phyloP scores from a whole-genome alignment of 345 rosid species.

The Sisymbrium irio region DNA sequence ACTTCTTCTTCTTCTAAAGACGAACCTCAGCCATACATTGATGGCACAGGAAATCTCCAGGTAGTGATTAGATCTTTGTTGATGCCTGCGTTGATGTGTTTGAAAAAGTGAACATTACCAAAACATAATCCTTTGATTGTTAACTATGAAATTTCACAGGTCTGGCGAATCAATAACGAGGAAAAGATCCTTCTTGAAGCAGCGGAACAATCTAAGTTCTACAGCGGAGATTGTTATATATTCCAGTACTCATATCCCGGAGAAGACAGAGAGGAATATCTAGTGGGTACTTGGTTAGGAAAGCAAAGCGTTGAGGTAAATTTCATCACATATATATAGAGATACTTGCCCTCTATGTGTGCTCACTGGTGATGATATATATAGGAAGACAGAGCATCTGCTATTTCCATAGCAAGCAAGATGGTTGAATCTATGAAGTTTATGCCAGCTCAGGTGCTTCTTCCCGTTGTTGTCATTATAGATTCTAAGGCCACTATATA shows the following conservation, averaged over 20 bases:
- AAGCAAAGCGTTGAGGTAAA: slow-evolving; percentile 87
- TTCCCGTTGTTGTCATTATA: slow-evolving; percentile 24
- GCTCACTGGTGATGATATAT: slow-evolving; percentile 28
- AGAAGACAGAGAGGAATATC: slow-evolving; percentile 86
- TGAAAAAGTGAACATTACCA: background rate
- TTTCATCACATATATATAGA: background rate
- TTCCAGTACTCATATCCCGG: slow-evolving; percentile 90
- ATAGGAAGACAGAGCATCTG: slow-evolving; percentile 81
- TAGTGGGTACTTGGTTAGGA: slow-evolving; percentile 95
- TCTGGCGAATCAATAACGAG: slow-evolving; percentile 76
- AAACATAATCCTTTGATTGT: background rate
- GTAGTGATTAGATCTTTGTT: slow-evolving; percentile 36
- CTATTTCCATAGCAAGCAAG: slow-evolving; percentile 68
- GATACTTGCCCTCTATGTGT: background rate
- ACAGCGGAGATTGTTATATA: slow-evolving; percentile 86
- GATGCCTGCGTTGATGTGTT: slow-evolving; percentile 3
- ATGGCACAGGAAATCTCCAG: slow-evolving; percentile 93
- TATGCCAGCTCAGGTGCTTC: slow-evolving; percentile 61
- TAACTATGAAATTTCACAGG: slow-evolving; percentile 44
- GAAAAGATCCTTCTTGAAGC: slow-evolving; percentile 74
- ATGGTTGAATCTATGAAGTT: slow-evolving; percentile 91
- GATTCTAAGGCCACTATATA: background rate
- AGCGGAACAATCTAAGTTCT: slow-evolving; percentile 82
- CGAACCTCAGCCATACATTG: slow-evolving; percentile 83
- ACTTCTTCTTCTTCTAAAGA: slow-evolving; percentile 67